These are phyloP conservation scores for Fagus sylvatica DNA, from an alignment of 306 rosid species.

Conservation along the genomic window DNA sequence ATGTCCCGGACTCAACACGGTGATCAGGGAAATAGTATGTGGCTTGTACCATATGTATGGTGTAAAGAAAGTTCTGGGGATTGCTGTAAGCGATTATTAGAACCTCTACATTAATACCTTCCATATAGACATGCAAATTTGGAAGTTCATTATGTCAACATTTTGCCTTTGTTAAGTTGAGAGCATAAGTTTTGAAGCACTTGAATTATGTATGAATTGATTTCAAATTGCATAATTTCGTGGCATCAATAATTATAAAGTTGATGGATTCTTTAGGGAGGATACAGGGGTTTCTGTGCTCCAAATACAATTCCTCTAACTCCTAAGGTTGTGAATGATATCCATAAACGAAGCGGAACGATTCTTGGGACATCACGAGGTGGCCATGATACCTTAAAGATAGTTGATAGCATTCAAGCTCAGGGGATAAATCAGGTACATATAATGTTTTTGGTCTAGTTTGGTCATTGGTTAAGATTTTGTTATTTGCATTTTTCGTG, in stretches of 20 bases:
- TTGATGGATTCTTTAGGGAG: slow-evolving; percentile 60
- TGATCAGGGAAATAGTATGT: slow-evolving; percentile 90
- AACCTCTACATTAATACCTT: slow-evolving; percentile 1
- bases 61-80: slow-evolving; percentile 78
- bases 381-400: slow-evolving; percentile 84
- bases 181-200: background rate
- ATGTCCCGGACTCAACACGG: slow-evolving; percentile 98
- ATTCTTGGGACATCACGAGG: slow-evolving; percentile 88
- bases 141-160: background rate
- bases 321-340: slow-evolving; percentile 80
- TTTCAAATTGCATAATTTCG: background rate
- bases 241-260: background rate
- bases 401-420: slow-evolving; percentile 92
- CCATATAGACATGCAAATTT: background rate
- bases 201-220: background rate
- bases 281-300: slow-evolving; percentile 89
- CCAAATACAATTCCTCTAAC: slow-evolving; percentile 63
- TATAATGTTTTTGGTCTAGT: background rate
- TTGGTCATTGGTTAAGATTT: background rate
- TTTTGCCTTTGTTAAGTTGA: background rate
- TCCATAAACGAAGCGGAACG: slow-evolving; percentile 97
- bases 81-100: slow-evolving; percentile 48
- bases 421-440: slow-evolving; percentile 88
- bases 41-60: slow-evolving; percentile 89
- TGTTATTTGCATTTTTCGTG: slow-evolving; percentile 1